These are phyloP conservation scores for Syzygium malaccense DNA, from an alignment of 441 rosid species.

Conservation along the genomic window DNA sequence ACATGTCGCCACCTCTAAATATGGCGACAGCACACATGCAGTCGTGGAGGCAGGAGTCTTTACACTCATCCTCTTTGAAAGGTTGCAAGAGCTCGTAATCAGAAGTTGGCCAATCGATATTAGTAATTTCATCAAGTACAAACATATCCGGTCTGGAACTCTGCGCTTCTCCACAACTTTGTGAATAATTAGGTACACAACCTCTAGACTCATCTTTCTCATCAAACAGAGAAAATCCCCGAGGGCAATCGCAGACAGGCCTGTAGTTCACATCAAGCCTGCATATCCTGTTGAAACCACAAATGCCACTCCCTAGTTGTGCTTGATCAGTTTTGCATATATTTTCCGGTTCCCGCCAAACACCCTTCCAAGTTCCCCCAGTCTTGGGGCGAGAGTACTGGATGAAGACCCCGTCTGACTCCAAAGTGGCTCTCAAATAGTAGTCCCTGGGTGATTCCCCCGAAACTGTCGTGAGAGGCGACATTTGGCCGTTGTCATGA, in stretches of 20 bases:
- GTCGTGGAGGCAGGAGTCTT: slow-evolving; percentile 30
- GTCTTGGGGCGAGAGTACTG: slow-evolving; percentile 23
- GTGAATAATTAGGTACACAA: slow-evolving; percentile 22
- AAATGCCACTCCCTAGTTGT: slow-evolving; percentile 11
- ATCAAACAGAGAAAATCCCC: slow-evolving; percentile 16
- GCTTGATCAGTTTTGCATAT: neutral
- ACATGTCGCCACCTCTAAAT: neutral
- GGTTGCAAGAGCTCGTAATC: slow-evolving; percentile 14
- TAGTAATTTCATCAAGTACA: neutral
- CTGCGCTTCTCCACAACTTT: slow-evolving; percentile 10
- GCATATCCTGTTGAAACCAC: slow-evolving; percentile 37
- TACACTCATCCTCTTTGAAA: slow-evolving; percentile 17
- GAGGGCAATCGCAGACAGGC: slow-evolving; percentile 26
- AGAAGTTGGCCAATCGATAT: slow-evolving; percentile 20
- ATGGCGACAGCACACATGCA: slow-evolving; percentile 37
- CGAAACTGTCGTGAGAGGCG: neutral
- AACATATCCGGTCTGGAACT: slow-evolving; percentile 13
- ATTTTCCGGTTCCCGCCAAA: slow-evolving; percentile 11
- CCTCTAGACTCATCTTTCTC: slow-evolving; percentile 17
- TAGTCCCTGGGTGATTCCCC: neutral
- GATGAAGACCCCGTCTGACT: slow-evolving; percentile 30
- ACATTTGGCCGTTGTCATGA: neutral
- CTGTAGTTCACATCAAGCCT: slow-evolving; percentile 1
- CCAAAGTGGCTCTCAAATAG: slow-evolving; percentile 29
- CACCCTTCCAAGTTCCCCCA: slow-evolving; percentile 1